phyloP scores from a whole-genome alignment of 108 stramenopile species.

The Pseudonitzschia pungens region DNA sequence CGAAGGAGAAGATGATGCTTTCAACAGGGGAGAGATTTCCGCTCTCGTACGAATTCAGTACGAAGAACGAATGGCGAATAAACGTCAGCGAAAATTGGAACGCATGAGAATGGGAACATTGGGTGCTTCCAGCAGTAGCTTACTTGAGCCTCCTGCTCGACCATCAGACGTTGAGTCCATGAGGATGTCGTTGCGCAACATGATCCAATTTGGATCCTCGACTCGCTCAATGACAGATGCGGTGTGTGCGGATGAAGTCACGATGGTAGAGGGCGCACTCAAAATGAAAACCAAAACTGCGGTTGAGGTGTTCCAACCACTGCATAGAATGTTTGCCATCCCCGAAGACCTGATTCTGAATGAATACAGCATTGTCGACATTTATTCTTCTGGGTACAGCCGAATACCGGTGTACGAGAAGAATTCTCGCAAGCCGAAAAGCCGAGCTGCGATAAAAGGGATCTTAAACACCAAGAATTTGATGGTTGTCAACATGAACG shows the following conservation, averaged over 20 bases:
- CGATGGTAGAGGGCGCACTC: constrained; percentile 79
- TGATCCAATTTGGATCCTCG: background rate
- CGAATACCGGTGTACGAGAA: constrained; percentile 66
- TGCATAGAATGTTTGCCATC: constrained; percentile 56
- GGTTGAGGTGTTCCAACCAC: constrained; percentile 58
- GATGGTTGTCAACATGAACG: constrained; percentile 62
- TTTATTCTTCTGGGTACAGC: constrained; percentile 67
- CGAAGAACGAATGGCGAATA: constrained; percentile 65
- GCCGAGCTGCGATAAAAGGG: constrained; percentile 46
- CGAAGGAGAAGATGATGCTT: constrained; percentile 34
- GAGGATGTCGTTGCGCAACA: no score
- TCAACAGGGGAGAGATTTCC: constrained; percentile 65
- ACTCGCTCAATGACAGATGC: background rate
- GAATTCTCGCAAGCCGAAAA: constrained; percentile 27
- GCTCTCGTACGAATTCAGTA: constrained; percentile 80
- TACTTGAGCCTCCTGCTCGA: no score
- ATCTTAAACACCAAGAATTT: constrained; percentile 61
- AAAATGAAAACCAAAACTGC: constrained; percentile 67
- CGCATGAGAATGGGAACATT: constrained; percentile 11
- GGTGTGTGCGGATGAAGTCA: constrained; percentile 67
- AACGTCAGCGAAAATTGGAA: constrained; percentile 38
- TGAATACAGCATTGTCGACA: constrained; percentile 52
- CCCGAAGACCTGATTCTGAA: constrained; percentile 57
- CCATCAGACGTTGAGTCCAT: no score
- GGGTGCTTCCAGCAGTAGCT: no score